Evolutionary conservation across 257 asterid genomes (phyloP).

Genomic region (Fraxinus americana): DNA sequence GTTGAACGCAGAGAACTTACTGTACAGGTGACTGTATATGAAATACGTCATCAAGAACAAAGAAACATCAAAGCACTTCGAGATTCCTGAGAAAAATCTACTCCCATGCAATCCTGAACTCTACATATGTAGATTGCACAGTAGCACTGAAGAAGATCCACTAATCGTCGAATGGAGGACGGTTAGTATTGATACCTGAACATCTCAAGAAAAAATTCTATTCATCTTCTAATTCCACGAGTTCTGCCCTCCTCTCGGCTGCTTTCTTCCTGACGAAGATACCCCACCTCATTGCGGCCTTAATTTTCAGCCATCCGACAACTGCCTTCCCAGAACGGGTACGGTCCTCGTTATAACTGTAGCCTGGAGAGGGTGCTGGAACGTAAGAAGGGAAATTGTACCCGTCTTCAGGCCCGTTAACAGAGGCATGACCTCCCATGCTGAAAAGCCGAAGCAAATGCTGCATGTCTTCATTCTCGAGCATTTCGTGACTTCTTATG

Average conservation of each 20-base stretch:
- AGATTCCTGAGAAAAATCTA: slow-evolving; percentile 32
- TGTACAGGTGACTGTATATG: slow-evolving; percentile 49
- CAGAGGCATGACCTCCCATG: slow-evolving; percentile 66
- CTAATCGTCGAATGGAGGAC: slow-evolving; percentile 16
- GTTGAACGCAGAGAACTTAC: slow-evolving; percentile 27
- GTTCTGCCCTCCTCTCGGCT: slow-evolving; percentile 94
- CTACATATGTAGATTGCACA: slow-evolving; percentile 11
- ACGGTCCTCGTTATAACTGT: slow-evolving; percentile 56
- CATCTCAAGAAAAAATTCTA: slow-evolving; percentile 25
- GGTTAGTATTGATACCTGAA: slow-evolving; percentile 13
- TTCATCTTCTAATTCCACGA: slow-evolving; percentile 86
- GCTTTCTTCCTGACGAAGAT: slow-evolving; percentile 94
- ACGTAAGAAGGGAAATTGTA: slow-evolving; percentile 56
- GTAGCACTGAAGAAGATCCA: slow-evolving; percentile 17
- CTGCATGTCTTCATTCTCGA: slow-evolving; percentile 96
- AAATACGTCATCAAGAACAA: slow-evolving; percentile 7
- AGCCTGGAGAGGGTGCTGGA: slow-evolving; percentile 65
- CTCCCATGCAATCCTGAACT: slow-evolving; percentile 24
- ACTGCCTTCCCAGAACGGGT: slow-evolving; percentile 85
- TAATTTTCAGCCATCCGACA: slow-evolving; percentile 95
- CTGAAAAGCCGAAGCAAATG: slow-evolving; percentile 83
- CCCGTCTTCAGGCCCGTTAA: slow-evolving; percentile 59
- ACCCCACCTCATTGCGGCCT: slow-evolving; percentile 99
- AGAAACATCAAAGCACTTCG: slow-evolving; percentile 16
- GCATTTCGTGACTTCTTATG: slow-evolving; percentile 79